Conservation (phyloP, 2,329 filamentous ascomycete genomes). For the Exophiala bonariae region DNA sequence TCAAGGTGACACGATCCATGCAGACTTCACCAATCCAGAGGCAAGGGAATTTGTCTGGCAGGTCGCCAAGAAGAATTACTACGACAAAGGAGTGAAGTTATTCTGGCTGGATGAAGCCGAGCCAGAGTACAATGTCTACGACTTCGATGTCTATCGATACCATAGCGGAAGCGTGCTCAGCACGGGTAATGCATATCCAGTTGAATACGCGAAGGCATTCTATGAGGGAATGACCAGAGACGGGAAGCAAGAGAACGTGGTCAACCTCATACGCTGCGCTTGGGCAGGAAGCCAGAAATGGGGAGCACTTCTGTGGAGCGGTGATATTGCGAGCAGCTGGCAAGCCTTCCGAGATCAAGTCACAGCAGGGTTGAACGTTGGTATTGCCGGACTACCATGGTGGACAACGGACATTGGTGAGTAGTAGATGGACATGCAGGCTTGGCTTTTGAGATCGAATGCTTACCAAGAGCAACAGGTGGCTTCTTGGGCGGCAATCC, state of each 20-base stretch:
- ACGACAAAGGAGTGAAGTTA: conserved; percentile 59
- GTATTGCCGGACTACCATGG: conserved; percentile 63
- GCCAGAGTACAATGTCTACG: conserved; percentile 64
- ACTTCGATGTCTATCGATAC: conserved; percentile 68
- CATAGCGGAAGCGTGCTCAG: conserved; percentile 53
- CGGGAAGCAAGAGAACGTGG: conserved; percentile 51
- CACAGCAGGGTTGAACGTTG: conserved; percentile 66
- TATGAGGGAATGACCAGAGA: conserved; percentile 57
- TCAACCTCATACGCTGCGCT: conserved; percentile 60
- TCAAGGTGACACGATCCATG: conserved; percentile 60
- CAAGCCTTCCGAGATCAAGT: conserved; percentile 59
- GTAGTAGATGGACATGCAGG: background rate
- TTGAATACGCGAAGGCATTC: conserved; percentile 59
- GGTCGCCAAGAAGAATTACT: conserved; percentile 61
- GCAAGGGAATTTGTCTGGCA: conserved; percentile 61
- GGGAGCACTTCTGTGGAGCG: conserved; percentile 66
- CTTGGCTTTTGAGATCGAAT: background rate
- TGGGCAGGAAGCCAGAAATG: conserved; percentile 64
- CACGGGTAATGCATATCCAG: conserved; percentile 62
- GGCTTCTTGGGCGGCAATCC: conserved; percentile 68
- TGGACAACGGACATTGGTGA: conserved; percentile 67
- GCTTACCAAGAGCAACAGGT: conserved; percentile 29
- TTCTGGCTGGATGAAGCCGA: conserved; percentile 73
- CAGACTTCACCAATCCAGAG: conserved; percentile 63
- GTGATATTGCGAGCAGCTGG: conserved; percentile 68